Conservation (phyloP, 441 rosid species). For the Hura crepitans region DNA sequence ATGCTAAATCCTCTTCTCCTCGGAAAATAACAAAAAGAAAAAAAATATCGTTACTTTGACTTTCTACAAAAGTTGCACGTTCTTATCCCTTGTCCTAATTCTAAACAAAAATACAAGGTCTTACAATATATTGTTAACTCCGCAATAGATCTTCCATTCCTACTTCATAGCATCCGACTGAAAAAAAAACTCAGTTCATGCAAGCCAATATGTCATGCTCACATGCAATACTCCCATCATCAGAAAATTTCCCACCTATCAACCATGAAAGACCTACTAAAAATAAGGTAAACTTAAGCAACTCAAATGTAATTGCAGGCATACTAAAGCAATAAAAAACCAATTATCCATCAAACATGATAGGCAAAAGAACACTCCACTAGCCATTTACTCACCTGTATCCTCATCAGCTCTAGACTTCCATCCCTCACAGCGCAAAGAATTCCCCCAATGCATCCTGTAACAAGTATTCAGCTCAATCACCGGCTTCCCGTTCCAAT, state of each 20-base stretch:
- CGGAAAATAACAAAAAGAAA: not conserved
- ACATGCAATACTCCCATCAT: not conserved
- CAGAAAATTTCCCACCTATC: not conserved
- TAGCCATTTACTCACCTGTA: constrained; percentile 46
- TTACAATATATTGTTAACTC: not conserved
- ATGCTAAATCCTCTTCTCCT: not conserved
- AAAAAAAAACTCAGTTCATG: not conserved
- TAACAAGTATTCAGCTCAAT: constrained; percentile 97
- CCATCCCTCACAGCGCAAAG: constrained; percentile 79
- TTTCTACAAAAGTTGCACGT: not conserved
- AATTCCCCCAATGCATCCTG: constrained; percentile 90
- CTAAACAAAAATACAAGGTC: not conserved
- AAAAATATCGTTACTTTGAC: not conserved
- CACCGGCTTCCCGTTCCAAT: constrained; percentile 89
- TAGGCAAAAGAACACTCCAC: not conserved
- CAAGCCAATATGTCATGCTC: not conserved
- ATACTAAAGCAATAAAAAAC: not conserved
- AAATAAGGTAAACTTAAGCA: too few species aligned
- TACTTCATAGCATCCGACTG: not conserved
- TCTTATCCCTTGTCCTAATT: not conserved
- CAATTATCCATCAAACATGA: constrained; percentile 1
- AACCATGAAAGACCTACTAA: not conserved
- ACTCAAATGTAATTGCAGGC: not conserved
- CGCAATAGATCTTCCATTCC: not conserved
- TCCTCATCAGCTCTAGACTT: constrained; percentile 74